Evolutionary conservation across 2,329 filamentous ascomycete species (phyloP), one percentile per base, ranked within the genome.

Genomic region (Venturia oleaginea): DNA sequence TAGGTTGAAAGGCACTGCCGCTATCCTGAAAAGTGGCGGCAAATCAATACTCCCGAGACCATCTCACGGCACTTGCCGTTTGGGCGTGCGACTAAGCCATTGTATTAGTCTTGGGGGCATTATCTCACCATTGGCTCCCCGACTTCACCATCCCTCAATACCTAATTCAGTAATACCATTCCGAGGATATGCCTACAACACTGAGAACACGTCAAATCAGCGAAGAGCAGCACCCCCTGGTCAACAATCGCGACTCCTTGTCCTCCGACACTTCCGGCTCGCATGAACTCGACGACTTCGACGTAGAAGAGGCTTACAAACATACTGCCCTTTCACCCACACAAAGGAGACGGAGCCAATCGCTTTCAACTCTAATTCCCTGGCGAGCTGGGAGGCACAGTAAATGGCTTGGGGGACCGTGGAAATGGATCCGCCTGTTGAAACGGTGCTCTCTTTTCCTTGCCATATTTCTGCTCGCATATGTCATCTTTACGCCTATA

Each of bases 401-500:
- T 24, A 60, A 43, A 17, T 32, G 37, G 59, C 34, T 40, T 1
- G 11, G n/a, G 4, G 59, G 59, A 3, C 11, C 22, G 6, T 60
- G 59, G 59, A 60, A 32, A 40, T 43, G 59, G 40, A 40, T 43
- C 42, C 59, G 34, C 10, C 37, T 57, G 19, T 19, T 37, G 59
- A 60, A 43, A 40, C 40, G 34, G 15, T 60, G 24, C 61, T 48
- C 22, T 42, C 5, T 60, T 51, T 60, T 59, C 30, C 30, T 64
- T 27, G 64, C 64, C 34, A 43, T 40, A 17, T 54, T 62, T 32
- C 57, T 65, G 27, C 22, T 70, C 22, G 62, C 66, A n/a, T 62
- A 72, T 30, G 64, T 71, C 22, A 34, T 77, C 5, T 65, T 79
- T 15, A 76, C 75, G 1, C 73, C 74, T 2, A 69, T 78, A 6